phyloP scores from a whole-genome alignment of 371 early-diverging fungal species.

The Mucor piriformis region DNA sequence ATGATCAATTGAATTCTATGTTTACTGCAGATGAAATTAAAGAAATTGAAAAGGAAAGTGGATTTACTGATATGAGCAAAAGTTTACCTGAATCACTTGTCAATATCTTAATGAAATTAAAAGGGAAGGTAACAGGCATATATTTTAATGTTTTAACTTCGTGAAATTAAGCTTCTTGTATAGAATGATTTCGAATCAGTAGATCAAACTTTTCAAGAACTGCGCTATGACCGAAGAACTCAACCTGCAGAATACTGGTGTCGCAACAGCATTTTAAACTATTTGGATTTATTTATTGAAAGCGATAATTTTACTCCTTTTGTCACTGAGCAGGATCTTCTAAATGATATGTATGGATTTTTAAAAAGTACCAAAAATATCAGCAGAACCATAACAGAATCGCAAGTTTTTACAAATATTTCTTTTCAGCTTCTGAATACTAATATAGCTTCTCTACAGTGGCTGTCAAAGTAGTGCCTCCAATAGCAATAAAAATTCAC shows the following conservation, averaged over 20 bases:
- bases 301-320: neutral
- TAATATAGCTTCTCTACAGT: neutral
- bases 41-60: conserved; percentile 18
- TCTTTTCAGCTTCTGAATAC: neutral
- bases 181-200: conserved; percentile 18
- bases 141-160: conserved; percentile 1
- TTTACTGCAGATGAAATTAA: conserved; percentile 13
- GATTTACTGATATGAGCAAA: conserved; percentile 7
- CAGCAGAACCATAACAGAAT: conserved; percentile 8
- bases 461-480: conserved; percentile 7
- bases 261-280: conserved; percentile 8
- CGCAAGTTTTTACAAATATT: neutral
- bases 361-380: conserved; percentile 4
- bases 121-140: neutral
- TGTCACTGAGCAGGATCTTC: conserved; percentile 10
- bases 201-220: conserved; percentile 14
- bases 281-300: conserved; percentile 6
- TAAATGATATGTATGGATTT: conserved; percentile 11
- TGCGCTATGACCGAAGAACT: conserved; percentile 12
- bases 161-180: neutral
- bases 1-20: conserved; percentile 11
- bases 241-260: conserved; percentile 14
- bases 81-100: conserved; percentile 5
- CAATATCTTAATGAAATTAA: conserved; percentile 10
- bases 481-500: neutral